Evolutionary conservation across 495 filamentous ascomycete genomes (phyloP).

Genomic region (Lophiostoma macrostomum): DNA sequence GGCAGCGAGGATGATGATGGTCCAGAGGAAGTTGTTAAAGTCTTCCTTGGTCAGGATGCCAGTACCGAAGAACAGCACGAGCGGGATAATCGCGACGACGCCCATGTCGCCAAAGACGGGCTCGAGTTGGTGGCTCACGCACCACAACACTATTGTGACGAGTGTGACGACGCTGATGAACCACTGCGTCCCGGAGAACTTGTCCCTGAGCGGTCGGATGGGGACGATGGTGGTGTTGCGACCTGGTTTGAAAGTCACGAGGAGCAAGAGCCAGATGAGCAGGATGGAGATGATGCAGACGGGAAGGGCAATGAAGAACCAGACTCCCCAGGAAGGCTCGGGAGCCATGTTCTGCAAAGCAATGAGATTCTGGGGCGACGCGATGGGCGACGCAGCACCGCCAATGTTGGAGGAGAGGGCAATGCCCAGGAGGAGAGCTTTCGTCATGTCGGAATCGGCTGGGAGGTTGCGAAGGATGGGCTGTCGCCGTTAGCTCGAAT

Average conservation of each 20-base stretch:
- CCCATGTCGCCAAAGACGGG: constrained; percentile 94
- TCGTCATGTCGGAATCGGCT: constrained; percentile 83
- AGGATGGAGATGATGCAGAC: constrained; percentile 88
- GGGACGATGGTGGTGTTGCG: constrained; percentile 87
- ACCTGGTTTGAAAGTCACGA: constrained; percentile 79
- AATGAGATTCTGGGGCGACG: constrained; percentile 95
- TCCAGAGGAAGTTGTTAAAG: constrained; percentile 99
- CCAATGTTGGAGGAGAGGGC: constrained; percentile 93
- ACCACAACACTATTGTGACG: constrained; percentile 89
- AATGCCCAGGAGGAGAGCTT: constrained; percentile 93
- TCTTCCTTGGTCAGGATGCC: constrained; percentile 98
- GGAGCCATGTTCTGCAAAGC: constrained; percentile 93
- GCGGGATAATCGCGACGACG: constrained; percentile 92
- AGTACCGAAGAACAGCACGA: constrained; percentile 93
- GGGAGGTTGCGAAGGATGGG: constrained; percentile 92
- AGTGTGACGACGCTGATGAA: constrained; percentile 85
- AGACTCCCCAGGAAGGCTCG: constrained; percentile 82
- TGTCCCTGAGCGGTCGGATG: constrained; percentile 81
- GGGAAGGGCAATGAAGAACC: constrained; percentile 94
- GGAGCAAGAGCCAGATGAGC: constrained; percentile 82
- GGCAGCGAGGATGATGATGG: constrained; percentile 97
- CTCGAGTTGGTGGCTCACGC: constrained; percentile 83
- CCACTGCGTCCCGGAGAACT: constrained; percentile 85
- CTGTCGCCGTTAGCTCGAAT: too few species aligned
- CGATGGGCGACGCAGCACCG: constrained; percentile 93